Evolutionary conservation across 2,329 filamentous ascomycete species (phyloP), one percentile per base, ranked within the genome.

Genomic region (Acarospora socialis): DNA sequence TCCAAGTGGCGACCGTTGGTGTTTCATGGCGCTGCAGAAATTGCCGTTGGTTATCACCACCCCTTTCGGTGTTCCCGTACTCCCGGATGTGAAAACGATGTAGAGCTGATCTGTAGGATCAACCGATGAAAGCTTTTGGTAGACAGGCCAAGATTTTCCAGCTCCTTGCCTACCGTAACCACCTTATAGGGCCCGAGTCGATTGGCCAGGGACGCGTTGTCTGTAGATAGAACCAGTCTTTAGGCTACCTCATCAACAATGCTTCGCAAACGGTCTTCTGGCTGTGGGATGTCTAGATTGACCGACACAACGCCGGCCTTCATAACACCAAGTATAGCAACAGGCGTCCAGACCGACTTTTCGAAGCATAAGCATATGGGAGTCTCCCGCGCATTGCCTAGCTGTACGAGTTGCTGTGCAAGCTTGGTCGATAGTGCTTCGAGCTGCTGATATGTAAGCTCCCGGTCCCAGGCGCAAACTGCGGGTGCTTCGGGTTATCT

Each of bases 241-340:
- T n/a, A n/a, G n/a, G n/a, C n/a, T n/a, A 54, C 42, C 26, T 57
- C 48, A 4, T 36, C 29, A 4, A 51, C 42, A 19, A 60, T 54
- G 23, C 48, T 47, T 3, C 46, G 45, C 7, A 59, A 42, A 4
- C 56, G 48, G 7, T 49, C 46, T 3, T 49, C 30, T 0, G 51
- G 51, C 0, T 57, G 41, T 7, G 50, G 5, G 7, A 56, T 51
- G 12, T 61, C 57, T 0, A 62, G 30, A 0, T 53, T 50, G 6
- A 44, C 42, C 33, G 48, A 53, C 0, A 46, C 45, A 2, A 43
- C 53, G 1, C 60, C 59, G 17, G 57, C 51, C 36, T 61, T 61
- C 28, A 63, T 40, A 15, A 56, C 50, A 17, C 50, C 58, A 5
- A 62, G 41, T 15, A 61, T 54, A n/a, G 57, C 48, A 12, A 60